These are phyloP conservation scores for Pulveroboletus sp. DNA, from an alignment of 768 basidiomycete species.

Conservation along the genomic window DNA sequence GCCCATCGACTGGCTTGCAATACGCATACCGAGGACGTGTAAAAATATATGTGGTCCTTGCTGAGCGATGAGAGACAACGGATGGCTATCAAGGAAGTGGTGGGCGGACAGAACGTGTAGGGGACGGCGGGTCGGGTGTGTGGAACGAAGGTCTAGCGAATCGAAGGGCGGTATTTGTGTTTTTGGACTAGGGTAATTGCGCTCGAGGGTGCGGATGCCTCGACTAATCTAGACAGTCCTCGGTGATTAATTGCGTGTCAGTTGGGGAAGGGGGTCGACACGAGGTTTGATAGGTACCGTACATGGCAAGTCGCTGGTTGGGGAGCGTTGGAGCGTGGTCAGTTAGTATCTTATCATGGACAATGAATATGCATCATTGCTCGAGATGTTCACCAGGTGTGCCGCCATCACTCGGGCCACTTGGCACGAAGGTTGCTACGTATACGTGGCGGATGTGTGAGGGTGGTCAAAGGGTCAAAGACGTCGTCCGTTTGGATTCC, in stretches of 20 bases:
- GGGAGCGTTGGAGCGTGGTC: constrained; percentile 11
- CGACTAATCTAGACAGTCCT: constrained; percentile 15
- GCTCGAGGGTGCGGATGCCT: constrained; percentile 2
- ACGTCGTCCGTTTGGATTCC: too few species aligned
- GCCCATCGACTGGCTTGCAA: constrained; percentile 2
- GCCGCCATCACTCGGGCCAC: background rate
- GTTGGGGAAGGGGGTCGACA: constrained; percentile 5
- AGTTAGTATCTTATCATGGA: constrained; percentile 6
- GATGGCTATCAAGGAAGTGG: background rate
- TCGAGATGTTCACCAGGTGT: background rate
- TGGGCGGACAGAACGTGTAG: background rate
- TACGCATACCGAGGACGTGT: constrained; percentile 6
- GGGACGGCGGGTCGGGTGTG: constrained; percentile 2
- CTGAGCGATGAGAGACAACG: background rate
- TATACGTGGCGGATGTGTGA: too few species aligned
- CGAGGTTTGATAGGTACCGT: constrained; percentile 10
- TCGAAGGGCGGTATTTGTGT: constrained; percentile 16
- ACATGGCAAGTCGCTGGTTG: background rate
- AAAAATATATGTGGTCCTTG: background rate
- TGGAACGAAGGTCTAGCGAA: background rate
- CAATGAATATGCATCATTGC: background rate
- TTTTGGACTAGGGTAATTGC: background rate
- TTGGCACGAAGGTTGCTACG: background rate
- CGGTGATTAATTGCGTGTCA: constrained; percentile 19
- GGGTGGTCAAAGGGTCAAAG: background rate